A percentile compares a stretch with the other conserved stretches of the same genome.
These are phyloP conservation scores for Suillus lakei DNA, from an alignment of 768 basidiomycete species.

Conservation along the genomic window DNA sequence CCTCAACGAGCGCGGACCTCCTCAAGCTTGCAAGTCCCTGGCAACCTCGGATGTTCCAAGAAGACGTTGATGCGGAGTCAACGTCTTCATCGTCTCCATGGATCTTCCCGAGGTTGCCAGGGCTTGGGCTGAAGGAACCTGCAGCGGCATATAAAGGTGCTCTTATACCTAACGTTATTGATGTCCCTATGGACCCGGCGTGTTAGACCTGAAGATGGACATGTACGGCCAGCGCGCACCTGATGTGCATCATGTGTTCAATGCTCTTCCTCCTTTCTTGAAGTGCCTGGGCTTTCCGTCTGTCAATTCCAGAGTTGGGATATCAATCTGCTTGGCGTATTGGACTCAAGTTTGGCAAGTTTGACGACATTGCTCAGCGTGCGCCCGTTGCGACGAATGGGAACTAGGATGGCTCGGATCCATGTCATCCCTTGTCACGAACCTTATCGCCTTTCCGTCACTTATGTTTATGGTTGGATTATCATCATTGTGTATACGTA, in stretches of 20 bases:
- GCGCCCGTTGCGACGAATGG: neutral
- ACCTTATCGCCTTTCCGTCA: neutral
- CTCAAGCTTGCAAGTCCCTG: neutral
- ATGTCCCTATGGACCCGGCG: neutral
- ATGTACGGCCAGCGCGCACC: constrained; percentile 13
- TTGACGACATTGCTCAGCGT: neutral
- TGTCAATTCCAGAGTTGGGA: constrained; percentile 27
- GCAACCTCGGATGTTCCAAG: constrained; percentile 13
- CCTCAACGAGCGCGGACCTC: neutral
- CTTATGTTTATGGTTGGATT: neutral
- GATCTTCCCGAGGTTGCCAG: constrained; percentile 6
- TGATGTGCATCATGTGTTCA: constrained; percentile 3
- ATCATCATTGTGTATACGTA: too few species aligned
- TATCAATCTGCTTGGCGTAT: constrained; percentile 16
- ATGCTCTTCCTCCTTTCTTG: neutral
- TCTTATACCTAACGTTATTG: constrained; percentile 17
- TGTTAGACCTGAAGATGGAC: neutral
- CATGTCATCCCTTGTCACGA: too few species aligned
- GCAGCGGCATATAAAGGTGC: constrained; percentile 25
- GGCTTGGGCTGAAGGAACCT: neutral
- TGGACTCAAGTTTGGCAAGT: constrained; percentile 11
- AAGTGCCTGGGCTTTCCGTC: constrained; percentile 8
- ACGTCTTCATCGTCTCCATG: constrained; percentile 25
- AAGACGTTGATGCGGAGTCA: constrained; percentile 19
- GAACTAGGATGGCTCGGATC: neutral